Conservation (phyloP, 2,329 filamentous ascomycete species). For the Conoideocrella luteorostrata region DNA sequence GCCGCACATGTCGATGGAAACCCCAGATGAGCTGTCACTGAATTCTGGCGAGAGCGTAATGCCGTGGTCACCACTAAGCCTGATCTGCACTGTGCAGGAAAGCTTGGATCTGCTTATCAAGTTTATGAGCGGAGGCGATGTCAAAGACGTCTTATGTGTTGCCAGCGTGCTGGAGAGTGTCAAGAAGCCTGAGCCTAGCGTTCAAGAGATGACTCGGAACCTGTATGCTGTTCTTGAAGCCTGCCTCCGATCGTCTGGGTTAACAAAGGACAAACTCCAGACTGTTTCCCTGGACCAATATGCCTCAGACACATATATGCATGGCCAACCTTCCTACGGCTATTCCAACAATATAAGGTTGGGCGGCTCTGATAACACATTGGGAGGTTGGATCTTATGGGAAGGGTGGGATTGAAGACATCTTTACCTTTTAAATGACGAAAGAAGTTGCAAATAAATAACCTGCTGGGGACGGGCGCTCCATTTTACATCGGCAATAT, state of each 20-base stretch:
- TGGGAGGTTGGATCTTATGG: conserved; percentile 33
- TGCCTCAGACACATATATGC: conserved; percentile 8
- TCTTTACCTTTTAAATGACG: too few relatives aligned
- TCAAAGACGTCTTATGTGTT: conserved; percentile 45
- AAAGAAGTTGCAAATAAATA: too few relatives aligned
- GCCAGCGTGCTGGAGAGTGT: conserved; percentile 41
- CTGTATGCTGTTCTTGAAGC: conserved; percentile 37
- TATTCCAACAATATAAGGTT: conserved; percentile 21
- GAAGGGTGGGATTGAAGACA: conserved; percentile 34
- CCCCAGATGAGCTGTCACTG: conserved; percentile 16
- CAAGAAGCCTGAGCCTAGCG: conserved; percentile 32
- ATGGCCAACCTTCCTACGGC: conserved; percentile 21
- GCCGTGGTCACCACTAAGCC: conserved; percentile 35
- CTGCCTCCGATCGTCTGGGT: conserved; percentile 37
- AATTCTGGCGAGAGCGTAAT: conserved; percentile 28
- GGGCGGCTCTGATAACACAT: conserved; percentile 20
- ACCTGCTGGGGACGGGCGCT: neutral
- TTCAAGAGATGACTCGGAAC: conserved; percentile 34
- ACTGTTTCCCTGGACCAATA: conserved; percentile 3
- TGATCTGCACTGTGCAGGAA: conserved; percentile 39
- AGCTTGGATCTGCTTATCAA: conserved; percentile 38
- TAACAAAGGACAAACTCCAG: conserved; percentile 29
- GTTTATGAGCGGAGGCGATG: conserved; percentile 41
- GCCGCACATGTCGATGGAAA: conserved; percentile 20
- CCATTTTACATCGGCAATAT: neutral